Evolutionary conservation across 2,329 filamentous ascomycete genomes (phyloP).

Genomic region (Botrytis fragariae): DNA sequence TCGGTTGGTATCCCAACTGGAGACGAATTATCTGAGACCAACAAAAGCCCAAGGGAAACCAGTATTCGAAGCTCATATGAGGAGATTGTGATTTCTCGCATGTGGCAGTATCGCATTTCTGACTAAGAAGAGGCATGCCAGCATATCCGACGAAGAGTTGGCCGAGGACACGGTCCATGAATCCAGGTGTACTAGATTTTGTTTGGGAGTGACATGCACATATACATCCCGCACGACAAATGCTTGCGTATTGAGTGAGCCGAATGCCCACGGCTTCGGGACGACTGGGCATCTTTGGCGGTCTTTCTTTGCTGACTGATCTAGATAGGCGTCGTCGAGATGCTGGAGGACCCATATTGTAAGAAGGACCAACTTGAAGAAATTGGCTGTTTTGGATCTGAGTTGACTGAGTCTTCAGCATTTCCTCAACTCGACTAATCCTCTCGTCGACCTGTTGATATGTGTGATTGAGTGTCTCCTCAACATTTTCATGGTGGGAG

Average conservation of each 20-base stretch:
- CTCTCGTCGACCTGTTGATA: too few species aligned
- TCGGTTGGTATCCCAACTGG: slow-evolving; percentile 18
- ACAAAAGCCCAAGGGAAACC: slow-evolving; percentile 18
- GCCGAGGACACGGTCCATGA: slow-evolving; percentile 14
- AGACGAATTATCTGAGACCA: slow-evolving; percentile 21
- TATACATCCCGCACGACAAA: slow-evolving; percentile 1
- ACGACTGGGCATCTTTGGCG: too few species aligned
- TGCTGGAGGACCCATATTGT: too few species aligned
- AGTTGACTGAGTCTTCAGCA: too few species aligned
- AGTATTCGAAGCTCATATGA: slow-evolving; percentile 20
- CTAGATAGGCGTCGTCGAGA: too few species aligned
- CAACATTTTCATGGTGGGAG: too few species aligned
- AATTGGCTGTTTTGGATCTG: too few species aligned
- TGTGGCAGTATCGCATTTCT: slow-evolving; percentile 9
- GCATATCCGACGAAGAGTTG: slow-evolving; percentile 20
- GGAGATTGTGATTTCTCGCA: slow-evolving; percentile 15
- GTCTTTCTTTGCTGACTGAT: too few species aligned
- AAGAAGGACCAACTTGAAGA: too few species aligned
- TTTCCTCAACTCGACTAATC: too few species aligned
- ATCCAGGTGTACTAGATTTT: background rate
- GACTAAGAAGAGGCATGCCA: slow-evolving; percentile 15
- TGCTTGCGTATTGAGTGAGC: background rate
- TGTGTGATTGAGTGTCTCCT: too few species aligned
- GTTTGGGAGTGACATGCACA: slow-evolving; percentile 20
- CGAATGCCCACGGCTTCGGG: background rate